Conservation (phyloP, 2,329 filamentous ascomycete species). For the Fusarium papillatum region DNA sequence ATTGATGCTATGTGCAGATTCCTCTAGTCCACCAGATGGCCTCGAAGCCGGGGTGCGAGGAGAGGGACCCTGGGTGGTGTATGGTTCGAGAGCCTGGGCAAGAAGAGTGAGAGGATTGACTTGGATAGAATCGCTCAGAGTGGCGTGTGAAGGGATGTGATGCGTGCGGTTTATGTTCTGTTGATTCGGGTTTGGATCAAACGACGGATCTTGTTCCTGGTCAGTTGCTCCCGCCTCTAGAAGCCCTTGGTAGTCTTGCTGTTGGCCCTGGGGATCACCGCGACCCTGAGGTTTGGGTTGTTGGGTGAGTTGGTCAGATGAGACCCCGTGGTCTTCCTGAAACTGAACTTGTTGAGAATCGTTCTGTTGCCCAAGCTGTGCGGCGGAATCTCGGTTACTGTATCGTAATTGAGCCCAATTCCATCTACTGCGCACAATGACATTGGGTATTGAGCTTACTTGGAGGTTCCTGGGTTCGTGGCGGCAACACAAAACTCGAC, state of each 20-base stretch:
- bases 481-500: conserved; percentile 3
- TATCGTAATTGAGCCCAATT: background rate
- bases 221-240: background rate
- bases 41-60: background rate
- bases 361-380: background rate
- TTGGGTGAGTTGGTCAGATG: too few relatives aligned
- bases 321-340: too few relatives aligned
- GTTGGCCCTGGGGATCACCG: background rate
- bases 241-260: background rate
- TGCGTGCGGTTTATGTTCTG: background rate
- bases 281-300: too few relatives aligned
- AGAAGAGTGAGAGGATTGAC: conserved; percentile 7
- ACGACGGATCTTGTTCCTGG: background rate
- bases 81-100: conserved; percentile 4
- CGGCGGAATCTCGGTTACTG: background rate
- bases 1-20: background rate
- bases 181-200: background rate
- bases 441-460: background rate
- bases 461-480: background rate
- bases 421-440: too few relatives aligned
- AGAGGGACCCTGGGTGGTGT: background rate
- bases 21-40: background rate
- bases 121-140: background rate
- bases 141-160: background rate
- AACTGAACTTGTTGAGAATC: too few relatives aligned